phyloP scores from a whole-genome alignment of 495 filamentous ascomycete species.

The Lasiosphaeria ovina region DNA sequence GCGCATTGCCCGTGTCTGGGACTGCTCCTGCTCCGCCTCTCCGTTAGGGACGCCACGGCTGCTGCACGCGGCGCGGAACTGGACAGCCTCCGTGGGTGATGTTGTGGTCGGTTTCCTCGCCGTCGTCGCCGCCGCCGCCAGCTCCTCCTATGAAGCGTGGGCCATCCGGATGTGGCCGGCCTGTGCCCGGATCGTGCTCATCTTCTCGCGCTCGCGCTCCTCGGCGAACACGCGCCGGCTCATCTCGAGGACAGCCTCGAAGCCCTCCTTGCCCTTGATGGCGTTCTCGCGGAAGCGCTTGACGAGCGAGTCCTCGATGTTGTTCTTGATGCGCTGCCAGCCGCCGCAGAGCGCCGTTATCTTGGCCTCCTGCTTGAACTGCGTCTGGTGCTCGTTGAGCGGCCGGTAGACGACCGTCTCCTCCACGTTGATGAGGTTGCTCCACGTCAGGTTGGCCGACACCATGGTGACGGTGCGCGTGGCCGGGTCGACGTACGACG shows the following conservation, averaged over 20 bases:
- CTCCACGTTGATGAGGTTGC: slow-evolving; percentile 80
- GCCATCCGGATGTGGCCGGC: slow-evolving; percentile 32
- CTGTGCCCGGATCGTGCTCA: slow-evolving; percentile 28
- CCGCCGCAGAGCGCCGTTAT: slow-evolving; percentile 94
- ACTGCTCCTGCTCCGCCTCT: background rate
- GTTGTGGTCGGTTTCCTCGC: background rate
- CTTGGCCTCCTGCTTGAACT: slow-evolving; percentile 81
- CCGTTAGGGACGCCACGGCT: background rate
- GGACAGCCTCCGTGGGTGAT: background rate
- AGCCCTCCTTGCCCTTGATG: slow-evolving; percentile 80
- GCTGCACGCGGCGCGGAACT: no score
- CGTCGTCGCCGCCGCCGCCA: background rate
- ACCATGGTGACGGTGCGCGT: slow-evolving; percentile 89
- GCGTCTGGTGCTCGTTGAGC: slow-evolving; percentile 60
- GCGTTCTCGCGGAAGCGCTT: slow-evolving; percentile 91
- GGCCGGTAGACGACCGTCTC: slow-evolving; percentile 88
- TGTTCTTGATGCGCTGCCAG: slow-evolving; percentile 92
- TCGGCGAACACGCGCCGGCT: slow-evolving; percentile 88
- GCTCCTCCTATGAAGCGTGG: slow-evolving; percentile 1
- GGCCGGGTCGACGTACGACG: slow-evolving; percentile 83
- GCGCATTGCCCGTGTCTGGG: no score
- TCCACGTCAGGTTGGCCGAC: slow-evolving; percentile 85
- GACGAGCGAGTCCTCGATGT: slow-evolving; percentile 87
- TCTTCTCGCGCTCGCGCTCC: slow-evolving; percentile 55
- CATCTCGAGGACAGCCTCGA: slow-evolving; percentile 92